Base-by-base conservation (phyloP, 306 rosid genomes). In the Quercus bicolor region DNA sequence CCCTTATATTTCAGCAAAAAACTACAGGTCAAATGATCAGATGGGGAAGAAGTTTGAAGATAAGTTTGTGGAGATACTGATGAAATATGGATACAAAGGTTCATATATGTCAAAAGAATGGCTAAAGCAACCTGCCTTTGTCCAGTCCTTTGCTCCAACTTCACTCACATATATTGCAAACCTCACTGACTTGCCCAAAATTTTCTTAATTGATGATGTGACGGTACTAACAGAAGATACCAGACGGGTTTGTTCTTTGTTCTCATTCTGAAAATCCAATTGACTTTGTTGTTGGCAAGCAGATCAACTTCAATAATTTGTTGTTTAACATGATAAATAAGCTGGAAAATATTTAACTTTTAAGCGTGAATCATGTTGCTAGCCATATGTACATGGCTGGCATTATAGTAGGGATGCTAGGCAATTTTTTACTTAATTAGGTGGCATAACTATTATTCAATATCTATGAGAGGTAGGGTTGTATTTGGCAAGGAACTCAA, bases 71-170 rank as follows among this genome's bases (percentile, higher is more conserved):
- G 89, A 84, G 88, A 94, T 87, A 54, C 93, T 94, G 53, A 37
- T 88, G 84, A 92, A 92, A 84, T 87, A 88, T 75, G 96, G 93
- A 78, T 94, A 89, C 86, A 88, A 76, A 83, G 98, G 98, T 87
- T 82, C 92, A 73, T 94, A 90, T 81, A 40, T 89, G 87, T 94
- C 97, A 13, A 84, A 92, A 80, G 79, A 94, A 29, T 94, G 98
- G 97, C 75, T 92, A 84, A 84, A 89, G 76, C 88, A 92, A 76
- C 98, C 97, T 55, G 91, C 59, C 79, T 90, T 92, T 74, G 77
- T 94, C 76, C 97, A 92, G 84, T 94, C 98, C 81, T 92, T 94
- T 74, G 97, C 97, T 89, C 97, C 98, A 75, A 83, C 93, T 75
- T 90, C 98, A 59, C 93, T 94, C 33, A 75, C 88, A 70, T 61